Percentiles rank a stretch among this genome's conserved stretches.
Evolutionary conservation across 257 asterid species (phyloP).

Genomic region (Petunia axillaris): DNA sequence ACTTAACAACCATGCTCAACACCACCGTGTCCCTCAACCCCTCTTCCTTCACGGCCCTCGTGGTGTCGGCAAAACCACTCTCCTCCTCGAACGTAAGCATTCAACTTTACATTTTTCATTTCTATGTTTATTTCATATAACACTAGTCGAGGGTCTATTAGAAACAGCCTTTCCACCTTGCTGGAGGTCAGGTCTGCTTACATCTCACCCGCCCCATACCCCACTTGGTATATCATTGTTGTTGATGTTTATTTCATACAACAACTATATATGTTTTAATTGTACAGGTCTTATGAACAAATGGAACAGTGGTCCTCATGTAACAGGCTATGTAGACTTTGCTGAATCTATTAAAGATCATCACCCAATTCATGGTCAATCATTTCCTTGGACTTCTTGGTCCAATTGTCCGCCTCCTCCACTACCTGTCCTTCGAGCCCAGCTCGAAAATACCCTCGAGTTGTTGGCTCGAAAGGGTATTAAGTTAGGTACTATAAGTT

Average conservation of each 20-base stretch:
- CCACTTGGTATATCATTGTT: not conserved
- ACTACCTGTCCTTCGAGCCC: slow-evolving; percentile 50
- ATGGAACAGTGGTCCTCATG: slow-evolving; percentile 94
- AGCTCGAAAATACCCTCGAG: slow-evolving; percentile 84
- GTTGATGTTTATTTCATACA: slow-evolving; percentile 11
- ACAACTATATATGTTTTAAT: slow-evolving; percentile 6
- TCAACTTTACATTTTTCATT: not conserved
- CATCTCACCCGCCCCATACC: too few species aligned
- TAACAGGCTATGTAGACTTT: slow-evolving; percentile 87
- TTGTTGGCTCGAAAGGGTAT: slow-evolving; percentile 70
- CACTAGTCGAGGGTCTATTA: not conserved
- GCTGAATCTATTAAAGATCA: slow-evolving; percentile 73
- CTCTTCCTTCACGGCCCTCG: slow-evolving; percentile 98
- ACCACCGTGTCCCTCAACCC: slow-evolving; percentile 90
- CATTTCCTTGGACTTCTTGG: slow-evolving; percentile 97
- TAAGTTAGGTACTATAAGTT: slow-evolving; percentile 75
- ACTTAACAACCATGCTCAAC: slow-evolving; percentile 91
- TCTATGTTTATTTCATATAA: not conserved
- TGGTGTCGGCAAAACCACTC: slow-evolving; percentile 97
- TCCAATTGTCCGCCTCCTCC: slow-evolving; percentile 60
- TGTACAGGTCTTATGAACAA: slow-evolving; percentile 68
- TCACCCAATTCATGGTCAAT: slow-evolving; percentile 86
- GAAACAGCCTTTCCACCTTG: too few species aligned
- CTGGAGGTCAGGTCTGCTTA: too few species aligned
- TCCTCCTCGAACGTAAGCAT: slow-evolving; percentile 73